phyloP scores from a whole-genome alignment of 371 early-diverging fungal genomes.

The Caulochytrium protostelioides region DNA sequence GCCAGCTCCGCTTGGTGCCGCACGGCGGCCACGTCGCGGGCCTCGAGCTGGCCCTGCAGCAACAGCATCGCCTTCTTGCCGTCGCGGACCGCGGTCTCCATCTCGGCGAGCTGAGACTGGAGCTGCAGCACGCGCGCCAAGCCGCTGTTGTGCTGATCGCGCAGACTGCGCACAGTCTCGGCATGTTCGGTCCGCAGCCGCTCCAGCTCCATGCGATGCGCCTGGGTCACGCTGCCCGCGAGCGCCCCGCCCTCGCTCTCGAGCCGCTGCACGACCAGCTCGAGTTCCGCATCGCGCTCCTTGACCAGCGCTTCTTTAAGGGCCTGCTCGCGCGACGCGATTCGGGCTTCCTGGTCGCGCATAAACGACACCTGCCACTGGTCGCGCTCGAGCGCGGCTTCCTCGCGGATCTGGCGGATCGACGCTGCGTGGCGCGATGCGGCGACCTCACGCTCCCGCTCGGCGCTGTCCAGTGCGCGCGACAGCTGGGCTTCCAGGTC shows the following conservation, averaged over 20 bases:
- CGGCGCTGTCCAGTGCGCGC: too few relatives aligned
- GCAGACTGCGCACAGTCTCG: constrained; percentile 16
- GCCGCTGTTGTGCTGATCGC: constrained; percentile 16
- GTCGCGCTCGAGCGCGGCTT: constrained; percentile 13
- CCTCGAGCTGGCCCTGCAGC: constrained; percentile 8
- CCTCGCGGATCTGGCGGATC: constrained; percentile 12
- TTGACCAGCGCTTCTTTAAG: constrained; percentile 18
- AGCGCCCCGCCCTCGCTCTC: constrained; percentile 17
- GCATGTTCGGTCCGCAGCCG: constrained; percentile 12
- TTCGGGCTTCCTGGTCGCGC: constrained; percentile 12
- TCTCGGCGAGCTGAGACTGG: constrained; percentile 3
- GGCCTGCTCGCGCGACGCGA: constrained; percentile 14
- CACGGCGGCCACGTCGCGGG: constrained; percentile 8
- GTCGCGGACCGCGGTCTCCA: constrained; percentile 8
- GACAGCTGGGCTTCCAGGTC: too few relatives aligned
- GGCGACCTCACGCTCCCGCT: too few relatives aligned
- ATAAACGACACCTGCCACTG: constrained; percentile 17
- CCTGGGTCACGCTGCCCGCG: constrained; percentile 10
- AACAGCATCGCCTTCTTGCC: constrained; percentile 14
- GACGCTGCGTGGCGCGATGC: too few relatives aligned
- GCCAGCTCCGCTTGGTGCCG: constrained; percentile 15
- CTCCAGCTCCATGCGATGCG: constrained; percentile 21
- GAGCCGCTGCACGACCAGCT: constrained; percentile 19
- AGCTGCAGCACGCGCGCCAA: constrained; percentile 13
- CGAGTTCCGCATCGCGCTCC: constrained; percentile 27